These are phyloP conservation scores for Bruguiera hainesii DNA, from an alignment of 441 rosid species.

Conservation along the genomic window DNA sequence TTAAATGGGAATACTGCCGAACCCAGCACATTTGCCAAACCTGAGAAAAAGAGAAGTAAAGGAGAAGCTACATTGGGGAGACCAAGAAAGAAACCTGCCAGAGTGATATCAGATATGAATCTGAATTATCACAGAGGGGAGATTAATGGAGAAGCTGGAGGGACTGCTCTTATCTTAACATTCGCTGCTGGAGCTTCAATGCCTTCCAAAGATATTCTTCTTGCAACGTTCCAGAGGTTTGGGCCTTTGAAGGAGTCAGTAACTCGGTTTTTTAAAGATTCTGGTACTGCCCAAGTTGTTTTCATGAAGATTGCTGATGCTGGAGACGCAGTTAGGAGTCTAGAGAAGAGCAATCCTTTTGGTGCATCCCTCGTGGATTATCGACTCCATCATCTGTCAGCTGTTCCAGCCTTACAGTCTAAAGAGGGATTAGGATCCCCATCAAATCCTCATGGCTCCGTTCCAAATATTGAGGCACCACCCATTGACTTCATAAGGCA, in stretches of 20 bases:
- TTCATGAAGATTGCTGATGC: constrained; percentile 57
- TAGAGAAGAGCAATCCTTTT: constrained; percentile 56
- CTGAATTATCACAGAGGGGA: constrained; percentile 16
- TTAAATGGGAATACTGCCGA: constrained; percentile 48
- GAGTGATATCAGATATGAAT: constrained; percentile 17
- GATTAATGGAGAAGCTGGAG: constrained; percentile 35
- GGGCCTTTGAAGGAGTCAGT: constrained; percentile 68
- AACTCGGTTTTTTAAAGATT: constrained; percentile 41
- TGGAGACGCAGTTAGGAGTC: constrained; percentile 54
- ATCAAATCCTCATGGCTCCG: constrained; percentile 34
- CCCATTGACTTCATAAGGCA: constrained; percentile 66
- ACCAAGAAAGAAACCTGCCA: constrained; percentile 20
- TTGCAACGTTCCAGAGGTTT: constrained; percentile 51
- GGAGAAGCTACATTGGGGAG: constrained; percentile 23
- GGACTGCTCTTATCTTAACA: constrained; percentile 60
- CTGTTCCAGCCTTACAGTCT: constrained; percentile 12
- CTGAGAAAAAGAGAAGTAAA: constrained; percentile 46
- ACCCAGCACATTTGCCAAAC: constrained; percentile 26
- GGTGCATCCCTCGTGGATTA: constrained; percentile 45
- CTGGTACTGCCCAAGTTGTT: constrained; percentile 48
- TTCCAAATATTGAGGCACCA: constrained; percentile 34
- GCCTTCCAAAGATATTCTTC: constrained; percentile 62
- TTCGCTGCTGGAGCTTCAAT: constrained; percentile 50
- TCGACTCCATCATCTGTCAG: constrained; percentile 38
- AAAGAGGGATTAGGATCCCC: constrained; percentile 28